A percentile compares a stretch with the other conserved stretches of the same genome.
Conservation (phyloP, 192 early-diverging fungal genomes). For the Umbelopsis ramanniana region DNA sequence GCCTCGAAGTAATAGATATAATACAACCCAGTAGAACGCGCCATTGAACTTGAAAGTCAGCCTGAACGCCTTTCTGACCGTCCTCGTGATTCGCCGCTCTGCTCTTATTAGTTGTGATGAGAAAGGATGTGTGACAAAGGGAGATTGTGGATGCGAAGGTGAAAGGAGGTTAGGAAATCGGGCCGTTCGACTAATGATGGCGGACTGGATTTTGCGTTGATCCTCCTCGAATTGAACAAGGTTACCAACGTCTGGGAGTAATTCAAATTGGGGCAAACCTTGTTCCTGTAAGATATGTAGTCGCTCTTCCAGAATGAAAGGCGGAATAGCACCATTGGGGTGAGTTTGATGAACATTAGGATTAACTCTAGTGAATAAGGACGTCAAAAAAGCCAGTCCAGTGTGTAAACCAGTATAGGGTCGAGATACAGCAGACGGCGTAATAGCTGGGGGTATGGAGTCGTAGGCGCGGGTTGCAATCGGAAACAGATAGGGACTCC, state of each 20-base stretch:
- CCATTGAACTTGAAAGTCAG: constrained; percentile 36
- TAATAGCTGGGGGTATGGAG: constrained; percentile 14
- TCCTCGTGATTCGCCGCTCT: constrained; percentile 27
- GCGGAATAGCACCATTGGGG: neutral
- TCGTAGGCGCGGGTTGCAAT: neutral
- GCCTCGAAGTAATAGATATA: constrained; percentile 36
- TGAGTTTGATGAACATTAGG: neutral
- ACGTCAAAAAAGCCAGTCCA: constrained; percentile 33
- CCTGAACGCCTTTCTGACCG: constrained; percentile 26
- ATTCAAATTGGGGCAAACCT: neutral
- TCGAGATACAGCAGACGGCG: constrained; percentile 13
- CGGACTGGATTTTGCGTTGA: neutral
- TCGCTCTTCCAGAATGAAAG: constrained; percentile 2
- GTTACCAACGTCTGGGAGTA: constrained; percentile 4
- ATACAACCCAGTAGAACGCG: constrained; percentile 36
- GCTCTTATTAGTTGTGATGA: constrained; percentile 23
- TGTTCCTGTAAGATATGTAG: constrained; percentile 7
- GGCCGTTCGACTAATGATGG: neutral
- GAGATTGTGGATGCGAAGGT: constrained; percentile 28
- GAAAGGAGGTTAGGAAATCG: constrained; percentile 40
- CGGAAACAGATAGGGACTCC: neutral
- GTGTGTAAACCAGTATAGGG: constrained; percentile 31
- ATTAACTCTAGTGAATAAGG: constrained; percentile 24
- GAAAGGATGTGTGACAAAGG: constrained; percentile 29
- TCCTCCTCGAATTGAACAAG: neutral